phyloP scores from a whole-genome alignment of 495 filamentous ascomycete genomes.

The Neurospora sp. region DNA sequence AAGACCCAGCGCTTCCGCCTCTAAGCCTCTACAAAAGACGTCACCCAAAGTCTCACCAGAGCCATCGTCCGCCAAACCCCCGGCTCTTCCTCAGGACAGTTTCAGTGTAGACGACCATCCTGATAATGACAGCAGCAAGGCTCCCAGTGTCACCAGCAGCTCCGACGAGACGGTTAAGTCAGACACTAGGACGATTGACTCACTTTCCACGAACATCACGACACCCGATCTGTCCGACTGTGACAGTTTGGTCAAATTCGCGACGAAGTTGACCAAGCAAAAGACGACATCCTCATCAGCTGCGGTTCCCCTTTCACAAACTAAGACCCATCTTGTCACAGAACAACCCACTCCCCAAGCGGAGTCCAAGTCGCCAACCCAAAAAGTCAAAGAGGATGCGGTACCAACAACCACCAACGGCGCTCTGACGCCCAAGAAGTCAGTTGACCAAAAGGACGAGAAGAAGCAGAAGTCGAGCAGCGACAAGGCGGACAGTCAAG shows the following conservation, averaged over 20 bases:
- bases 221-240: neutral
- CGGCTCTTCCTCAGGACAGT: neutral
- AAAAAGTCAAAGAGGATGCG: neutral
- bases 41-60: neutral
- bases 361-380: neutral
- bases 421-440: neutral
- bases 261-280: neutral
- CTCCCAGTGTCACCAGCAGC: neutral
- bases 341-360: neutral
- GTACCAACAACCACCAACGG: neutral
- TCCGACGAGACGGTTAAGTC: constrained; percentile 1
- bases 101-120: neutral
- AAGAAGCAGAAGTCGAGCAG: constrained; percentile 1
- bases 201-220: neutral
- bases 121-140: neutral
- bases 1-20: neutral
- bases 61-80: neutral
- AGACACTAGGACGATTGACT: neutral
- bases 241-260: neutral
- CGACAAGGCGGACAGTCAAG: neutral
- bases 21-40: neutral
- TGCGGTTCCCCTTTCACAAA: neutral
- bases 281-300: neutral
- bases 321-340: neutral
- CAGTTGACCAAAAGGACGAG: neutral